Conservation (phyloP, 2,329 filamentous ascomycete genomes). For the Nothophaeocryptopus gaeumannii region DNA sequence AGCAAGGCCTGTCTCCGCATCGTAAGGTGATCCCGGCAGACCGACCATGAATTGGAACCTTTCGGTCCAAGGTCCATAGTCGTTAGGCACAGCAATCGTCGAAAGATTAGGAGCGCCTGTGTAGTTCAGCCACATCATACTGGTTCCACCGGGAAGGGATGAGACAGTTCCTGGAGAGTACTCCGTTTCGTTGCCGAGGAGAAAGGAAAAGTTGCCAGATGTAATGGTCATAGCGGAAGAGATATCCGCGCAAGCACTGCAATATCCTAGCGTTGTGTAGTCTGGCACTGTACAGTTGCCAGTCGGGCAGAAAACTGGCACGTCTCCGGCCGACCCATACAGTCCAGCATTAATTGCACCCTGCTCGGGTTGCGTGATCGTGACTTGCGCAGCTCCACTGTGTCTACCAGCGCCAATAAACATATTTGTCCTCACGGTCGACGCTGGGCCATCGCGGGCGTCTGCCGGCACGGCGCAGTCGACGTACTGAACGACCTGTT, state of each 20-base stretch:
- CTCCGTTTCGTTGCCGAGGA: neutral
- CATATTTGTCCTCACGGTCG: constrained; percentile 1
- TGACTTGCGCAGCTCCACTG: neutral
- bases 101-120: constrained; percentile 1
- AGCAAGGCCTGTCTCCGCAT: neutral
- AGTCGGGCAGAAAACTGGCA: neutral
- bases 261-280: constrained; percentile 5
- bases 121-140: neutral
- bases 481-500: constrained; percentile 12
- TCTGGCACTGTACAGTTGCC: constrained; percentile 5
- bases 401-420: constrained; percentile 7
- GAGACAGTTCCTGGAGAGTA: neutral
- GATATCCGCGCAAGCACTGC: constrained; percentile 5
- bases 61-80: neutral
- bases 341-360: constrained; percentile 4
- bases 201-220: neutral
- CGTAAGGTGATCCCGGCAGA: neutral
- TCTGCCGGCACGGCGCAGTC: constrained; percentile 4
- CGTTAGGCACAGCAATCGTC: neutral
- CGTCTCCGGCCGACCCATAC: neutral
- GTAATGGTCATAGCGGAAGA: constrained; percentile 1
- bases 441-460: neutral
- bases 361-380: constrained; percentile 9
- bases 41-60: constrained; percentile 1
- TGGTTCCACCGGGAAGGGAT: neutral